Conservation (phyloP, 768 basidiomycete species). For the Leucogyrophana mollusca region DNA sequence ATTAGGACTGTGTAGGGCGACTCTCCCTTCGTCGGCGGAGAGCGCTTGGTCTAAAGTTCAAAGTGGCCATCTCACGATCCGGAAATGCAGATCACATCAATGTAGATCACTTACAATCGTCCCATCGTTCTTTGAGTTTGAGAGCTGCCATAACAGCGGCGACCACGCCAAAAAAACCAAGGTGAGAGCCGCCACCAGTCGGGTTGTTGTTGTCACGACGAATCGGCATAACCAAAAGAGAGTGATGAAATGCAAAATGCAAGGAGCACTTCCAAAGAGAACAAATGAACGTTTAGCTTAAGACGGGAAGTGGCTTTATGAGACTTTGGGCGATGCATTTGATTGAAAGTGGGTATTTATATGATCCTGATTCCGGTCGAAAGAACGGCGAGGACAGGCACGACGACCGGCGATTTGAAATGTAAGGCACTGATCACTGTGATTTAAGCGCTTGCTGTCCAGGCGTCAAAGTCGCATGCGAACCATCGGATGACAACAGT, state of each 20-base stretch:
- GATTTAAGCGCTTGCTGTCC: no score
- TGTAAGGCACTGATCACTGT: no score
- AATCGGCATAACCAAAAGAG: background rate
- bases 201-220: constrained; percentile 6
- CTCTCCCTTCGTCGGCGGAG: constrained; percentile 38
- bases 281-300: constrained; percentile 20
- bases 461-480: no score
- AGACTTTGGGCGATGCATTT: no score
- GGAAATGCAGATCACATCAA: background rate
- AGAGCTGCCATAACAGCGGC: constrained; percentile 44
- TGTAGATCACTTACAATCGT: constrained; percentile 38
- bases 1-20: constrained; percentile 19
- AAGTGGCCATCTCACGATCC: background rate
- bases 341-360: no score
- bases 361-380: no score
- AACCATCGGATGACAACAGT: no score
- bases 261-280: background rate
- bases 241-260: no score
- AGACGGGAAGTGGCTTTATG: no score
- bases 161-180: constrained; percentile 42
- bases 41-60: constrained; percentile 40
- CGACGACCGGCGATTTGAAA: no score
- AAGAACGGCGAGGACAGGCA: no score
- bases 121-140: constrained; percentile 45
- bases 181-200: constrained; percentile 4